Percentiles rank a stretch among this genome's conserved stretches.
These are phyloP conservation scores for Paramyrothecium sp. DNA, from an alignment of 2,329 filamentous ascomycete genomes.

Conservation along the genomic window DNA sequence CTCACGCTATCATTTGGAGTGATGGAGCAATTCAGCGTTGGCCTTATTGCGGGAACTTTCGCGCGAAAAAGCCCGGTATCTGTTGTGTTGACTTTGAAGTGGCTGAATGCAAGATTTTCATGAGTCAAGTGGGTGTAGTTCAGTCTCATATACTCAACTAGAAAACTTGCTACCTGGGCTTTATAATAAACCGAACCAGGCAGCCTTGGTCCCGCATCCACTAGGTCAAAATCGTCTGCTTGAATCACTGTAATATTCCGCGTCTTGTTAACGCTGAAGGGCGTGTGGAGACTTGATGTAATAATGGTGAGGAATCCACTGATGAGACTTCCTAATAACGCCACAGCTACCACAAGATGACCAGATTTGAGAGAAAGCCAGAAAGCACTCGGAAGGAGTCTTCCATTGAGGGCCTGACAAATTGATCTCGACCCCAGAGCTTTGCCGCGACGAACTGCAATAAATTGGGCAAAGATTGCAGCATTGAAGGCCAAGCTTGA, in stretches of 20 bases:
- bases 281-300: constrained; percentile 23
- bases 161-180: constrained; percentile 18
- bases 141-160: constrained; percentile 23
- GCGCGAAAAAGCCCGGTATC: constrained; percentile 10
- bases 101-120: constrained; percentile 22
- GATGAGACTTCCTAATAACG: constrained; percentile 15
- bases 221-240: constrained; percentile 21
- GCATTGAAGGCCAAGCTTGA: too few relatives aligned
- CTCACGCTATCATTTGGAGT: constrained; percentile 9
- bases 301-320: constrained; percentile 15
- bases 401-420: constrained; percentile 16
- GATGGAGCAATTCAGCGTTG: constrained; percentile 15
- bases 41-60: constrained; percentile 13
- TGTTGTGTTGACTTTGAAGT: constrained; percentile 9
- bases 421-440: too few relatives aligned
- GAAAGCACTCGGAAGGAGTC: constrained; percentile 15
- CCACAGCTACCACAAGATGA: constrained; percentile 19
- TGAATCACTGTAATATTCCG: constrained; percentile 20
- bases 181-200: constrained; percentile 17
- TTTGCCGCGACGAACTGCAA: too few relatives aligned
- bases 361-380: constrained; percentile 13
- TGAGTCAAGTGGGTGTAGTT: constrained; percentile 29
- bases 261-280: constrained; percentile 16
- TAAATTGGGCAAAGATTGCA: too few relatives aligned
- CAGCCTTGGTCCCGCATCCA: constrained; percentile 13